Percentiles rank a stretch among this genome's conserved stretches.
Conservation (phyloP, 1,284 basidiomycete genomes). For the Microbotryomycetes sp. region DNA sequence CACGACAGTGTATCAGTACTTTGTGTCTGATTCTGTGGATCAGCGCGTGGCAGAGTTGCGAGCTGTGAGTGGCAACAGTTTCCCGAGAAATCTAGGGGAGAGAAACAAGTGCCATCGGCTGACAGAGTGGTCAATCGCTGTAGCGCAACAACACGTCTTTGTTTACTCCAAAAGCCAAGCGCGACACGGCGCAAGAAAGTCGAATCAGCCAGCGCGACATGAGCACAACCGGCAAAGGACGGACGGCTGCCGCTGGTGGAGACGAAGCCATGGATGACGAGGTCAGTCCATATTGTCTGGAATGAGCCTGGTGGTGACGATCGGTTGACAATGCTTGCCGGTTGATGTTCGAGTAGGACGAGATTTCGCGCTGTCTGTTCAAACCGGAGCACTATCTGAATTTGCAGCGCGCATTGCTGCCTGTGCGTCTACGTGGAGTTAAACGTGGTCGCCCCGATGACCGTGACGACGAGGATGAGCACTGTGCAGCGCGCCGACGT, state of each 20-base stretch:
- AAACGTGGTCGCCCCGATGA: background rate
- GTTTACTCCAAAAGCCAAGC: conserved; percentile 3
- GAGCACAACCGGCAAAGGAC: background rate
- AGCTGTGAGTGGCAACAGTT: background rate
- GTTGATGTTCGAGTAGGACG: conserved; percentile 8
- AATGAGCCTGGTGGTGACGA: background rate
- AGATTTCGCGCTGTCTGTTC: conserved; percentile 18
- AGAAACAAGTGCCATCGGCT: background rate
- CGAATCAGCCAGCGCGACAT: conserved; percentile 6
- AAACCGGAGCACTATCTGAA: conserved; percentile 7
- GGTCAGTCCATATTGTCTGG: background rate
- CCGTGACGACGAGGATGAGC: background rate
- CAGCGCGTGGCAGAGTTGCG: conserved; percentile 30
- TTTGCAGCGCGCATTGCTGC: conserved; percentile 22
- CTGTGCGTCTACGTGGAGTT: background rate
- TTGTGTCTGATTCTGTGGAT: conserved; percentile 29
- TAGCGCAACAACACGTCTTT: conserved; percentile 17
- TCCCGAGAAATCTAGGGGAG: too few relatives aligned
- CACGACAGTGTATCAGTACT: conserved; percentile 29
- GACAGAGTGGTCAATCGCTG: background rate
- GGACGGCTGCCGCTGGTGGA: background rate
- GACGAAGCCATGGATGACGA: conserved; percentile 21
- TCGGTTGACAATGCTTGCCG: background rate
- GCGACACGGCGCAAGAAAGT: conserved; percentile 4
- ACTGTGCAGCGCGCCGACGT: background rate